Percentiles rank a stretch among this genome's conserved stretches.
phyloP scores from a whole-genome alignment of 2,329 filamentous ascomycete species.

The Penicillium sp. region DNA sequence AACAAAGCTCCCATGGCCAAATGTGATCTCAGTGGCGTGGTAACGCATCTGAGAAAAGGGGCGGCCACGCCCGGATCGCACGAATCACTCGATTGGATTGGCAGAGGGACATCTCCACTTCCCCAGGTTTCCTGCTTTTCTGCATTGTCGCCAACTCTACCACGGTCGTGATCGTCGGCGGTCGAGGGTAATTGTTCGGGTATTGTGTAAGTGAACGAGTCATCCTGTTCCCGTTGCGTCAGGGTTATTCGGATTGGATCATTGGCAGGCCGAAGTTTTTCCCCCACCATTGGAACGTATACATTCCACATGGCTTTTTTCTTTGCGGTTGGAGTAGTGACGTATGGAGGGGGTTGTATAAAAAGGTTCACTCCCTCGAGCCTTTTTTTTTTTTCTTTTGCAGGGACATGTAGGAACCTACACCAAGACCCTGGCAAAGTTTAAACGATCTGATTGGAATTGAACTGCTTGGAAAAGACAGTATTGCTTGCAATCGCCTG shows the following conservation, averaged over 20 bases:
- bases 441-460: not conserved
- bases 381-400: not conserved
- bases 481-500: not conserved
- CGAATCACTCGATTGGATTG: constrained; percentile 15
- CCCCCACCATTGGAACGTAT: constrained; percentile 8
- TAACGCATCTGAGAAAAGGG: constrained; percentile 19
- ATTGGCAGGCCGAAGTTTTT: not conserved
- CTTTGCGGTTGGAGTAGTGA: not conserved
- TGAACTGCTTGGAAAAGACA: not conserved
- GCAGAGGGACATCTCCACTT: constrained; percentile 19
- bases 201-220: constrained; percentile 26
- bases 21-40: no score
- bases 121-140: constrained; percentile 25
- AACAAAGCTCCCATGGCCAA: no score
- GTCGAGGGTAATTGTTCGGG: not conserved
- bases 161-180: constrained; percentile 11
- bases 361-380: constrained; percentile 11
- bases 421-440: not conserved
- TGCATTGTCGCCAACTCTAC: not conserved
- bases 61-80: constrained; percentile 7
- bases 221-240: constrained; percentile 24
- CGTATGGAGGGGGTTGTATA: constrained; percentile 18
- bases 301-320: constrained; percentile 10
- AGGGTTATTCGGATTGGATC: not conserved
- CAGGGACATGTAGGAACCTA: not conserved